phyloP scores from a whole-genome alignment of 192 early-diverging fungal species.

The Chytriomyces confervae region DNA sequence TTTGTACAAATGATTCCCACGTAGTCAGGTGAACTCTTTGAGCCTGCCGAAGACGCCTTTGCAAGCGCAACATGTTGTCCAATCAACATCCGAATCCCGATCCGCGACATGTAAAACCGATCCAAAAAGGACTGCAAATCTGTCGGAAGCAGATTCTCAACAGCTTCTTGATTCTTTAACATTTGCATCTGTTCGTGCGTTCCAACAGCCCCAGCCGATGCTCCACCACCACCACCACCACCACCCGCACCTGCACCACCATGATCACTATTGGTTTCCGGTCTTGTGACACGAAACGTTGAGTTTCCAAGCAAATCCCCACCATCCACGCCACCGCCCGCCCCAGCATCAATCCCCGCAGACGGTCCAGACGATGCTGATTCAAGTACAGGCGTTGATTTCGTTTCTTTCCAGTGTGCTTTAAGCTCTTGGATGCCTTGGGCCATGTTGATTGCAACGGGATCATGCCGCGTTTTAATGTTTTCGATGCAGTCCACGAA shows the following conservation, averaged over 20 bases:
- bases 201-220: background rate
- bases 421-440: slow-evolving; percentile 95
- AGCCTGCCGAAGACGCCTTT: slow-evolving; percentile 37
- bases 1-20: slow-evolving; percentile 95
- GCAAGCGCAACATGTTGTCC: slow-evolving; percentile 64
- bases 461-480: slow-evolving; percentile 92
- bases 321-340: too few relatives aligned
- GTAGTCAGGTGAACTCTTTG: slow-evolving; percentile 59
- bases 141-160: slow-evolving; percentile 44
- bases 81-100: slow-evolving; percentile 98
- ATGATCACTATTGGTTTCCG: too few relatives aligned
- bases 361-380: background rate
- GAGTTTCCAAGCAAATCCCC: too few relatives aligned
- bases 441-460: slow-evolving; percentile 78
- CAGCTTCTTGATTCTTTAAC: background rate
- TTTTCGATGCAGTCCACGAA: slow-evolving; percentile 90
- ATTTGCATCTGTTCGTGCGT: background rate
- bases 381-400: slow-evolving; percentile 36
- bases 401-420: slow-evolving; percentile 57
- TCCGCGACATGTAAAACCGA: slow-evolving; percentile 95
- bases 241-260: background rate
- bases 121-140: slow-evolving; percentile 88
- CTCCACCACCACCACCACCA: slow-evolving; percentile 1
- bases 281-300: too few relatives aligned
- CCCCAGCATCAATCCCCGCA: background rate